Conservation (phyloP, 129 eudicot genomes). For the Oenanthe sinensis region DNA sequence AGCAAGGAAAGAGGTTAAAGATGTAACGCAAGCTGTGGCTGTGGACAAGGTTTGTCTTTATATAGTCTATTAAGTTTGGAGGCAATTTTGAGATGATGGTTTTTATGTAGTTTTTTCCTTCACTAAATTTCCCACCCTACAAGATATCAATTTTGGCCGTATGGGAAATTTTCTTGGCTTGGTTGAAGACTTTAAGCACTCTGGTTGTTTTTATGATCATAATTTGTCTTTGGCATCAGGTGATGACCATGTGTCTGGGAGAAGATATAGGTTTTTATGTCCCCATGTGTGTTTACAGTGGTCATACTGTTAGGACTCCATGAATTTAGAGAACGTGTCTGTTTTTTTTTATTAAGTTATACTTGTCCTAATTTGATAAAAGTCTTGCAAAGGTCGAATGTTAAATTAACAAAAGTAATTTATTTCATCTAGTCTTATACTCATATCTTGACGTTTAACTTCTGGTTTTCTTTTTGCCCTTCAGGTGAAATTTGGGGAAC, state of each 20-base stretch:
- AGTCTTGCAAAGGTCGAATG: not conserved
- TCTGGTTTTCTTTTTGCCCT: not conserved
- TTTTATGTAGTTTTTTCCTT: not conserved
- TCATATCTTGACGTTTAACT: not conserved
- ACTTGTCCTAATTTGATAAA: not conserved
- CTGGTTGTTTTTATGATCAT: not conserved
- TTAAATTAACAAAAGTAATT: not conserved
- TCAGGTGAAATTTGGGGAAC: conserved; percentile 94
- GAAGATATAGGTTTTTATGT: not conserved
- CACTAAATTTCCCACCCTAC: not conserved
- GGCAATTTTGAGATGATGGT: not conserved
- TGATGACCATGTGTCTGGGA: not conserved
- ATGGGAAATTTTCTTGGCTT: not conserved
- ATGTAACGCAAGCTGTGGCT: conserved; percentile 36
- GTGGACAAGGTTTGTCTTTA: conserved; percentile 58
- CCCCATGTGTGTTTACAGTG: not conserved
- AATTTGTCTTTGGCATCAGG: not conserved
- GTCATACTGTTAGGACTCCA: not conserved
- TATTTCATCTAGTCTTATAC: not conserved
- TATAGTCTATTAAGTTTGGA: not conserved
- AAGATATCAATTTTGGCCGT: not conserved
- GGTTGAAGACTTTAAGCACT: not conserved
- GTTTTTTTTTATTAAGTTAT: not conserved
- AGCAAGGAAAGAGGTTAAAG: conserved; percentile 57
- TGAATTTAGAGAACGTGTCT: not conserved